phyloP scores from a whole-genome alignment of 1,284 basidiomycete genomes.

The Puccinia brachypodii region DNA sequence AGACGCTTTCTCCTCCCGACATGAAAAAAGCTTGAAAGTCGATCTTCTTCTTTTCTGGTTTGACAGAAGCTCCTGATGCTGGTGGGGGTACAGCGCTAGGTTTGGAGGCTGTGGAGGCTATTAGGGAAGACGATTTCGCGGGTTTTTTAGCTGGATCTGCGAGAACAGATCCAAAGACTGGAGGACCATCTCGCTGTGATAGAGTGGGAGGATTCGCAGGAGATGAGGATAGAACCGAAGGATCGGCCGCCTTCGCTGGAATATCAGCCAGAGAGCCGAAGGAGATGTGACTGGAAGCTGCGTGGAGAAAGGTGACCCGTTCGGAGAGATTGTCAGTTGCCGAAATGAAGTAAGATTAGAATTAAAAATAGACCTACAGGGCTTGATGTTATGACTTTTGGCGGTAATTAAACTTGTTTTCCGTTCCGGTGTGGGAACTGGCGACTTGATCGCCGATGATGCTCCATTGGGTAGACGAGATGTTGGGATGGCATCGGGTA shows the following conservation, averaged over 20 bases:
- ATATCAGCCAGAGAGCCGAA: conserved; percentile 46
- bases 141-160: conserved; percentile 21
- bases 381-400: conserved; percentile 45
- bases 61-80: conserved; percentile 39
- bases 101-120: conserved; percentile 13
- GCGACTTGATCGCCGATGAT: conserved; percentile 13
- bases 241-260: conserved; percentile 23
- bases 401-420: conserved; percentile 26
- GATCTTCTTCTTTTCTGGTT: conserved; percentile 46
- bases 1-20: conserved; percentile 40
- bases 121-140: conserved; percentile 5
- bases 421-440: conserved; percentile 23
- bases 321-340: not conserved
- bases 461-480: conserved; percentile 26
- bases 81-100: conserved; percentile 23
- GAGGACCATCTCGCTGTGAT: conserved; percentile 31
- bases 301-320: not conserved
- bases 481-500: conserved; percentile 4
- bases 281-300: conserved; percentile 41
- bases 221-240: conserved; percentile 41
- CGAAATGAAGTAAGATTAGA: not conserved
- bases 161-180: conserved; percentile 43
- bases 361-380: conserved; percentile 10
- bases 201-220: conserved; percentile 47
- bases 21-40: conserved; percentile 44